Conservation (phyloP, 1,284 basidiomycete genomes). For the Papiliotrema terrestris region DNA sequence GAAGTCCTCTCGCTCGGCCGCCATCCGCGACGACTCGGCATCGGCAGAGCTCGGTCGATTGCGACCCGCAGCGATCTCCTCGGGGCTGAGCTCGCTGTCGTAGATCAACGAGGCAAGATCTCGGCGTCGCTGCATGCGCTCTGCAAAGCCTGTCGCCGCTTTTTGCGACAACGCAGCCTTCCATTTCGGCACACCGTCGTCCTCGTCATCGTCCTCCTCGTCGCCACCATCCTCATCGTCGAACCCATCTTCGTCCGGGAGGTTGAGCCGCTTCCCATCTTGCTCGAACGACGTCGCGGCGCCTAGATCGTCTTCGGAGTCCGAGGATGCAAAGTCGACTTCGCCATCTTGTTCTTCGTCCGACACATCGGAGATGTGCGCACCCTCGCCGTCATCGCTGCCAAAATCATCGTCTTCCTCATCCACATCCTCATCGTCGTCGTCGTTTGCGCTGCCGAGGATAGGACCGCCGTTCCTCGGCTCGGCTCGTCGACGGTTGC, state of each 20-base stretch:
- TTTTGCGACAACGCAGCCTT: slow-evolving; percentile 66
- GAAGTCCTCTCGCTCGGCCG: slow-evolving; percentile 65
- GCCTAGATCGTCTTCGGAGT: slow-evolving; percentile 55
- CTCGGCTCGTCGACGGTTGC: slow-evolving; percentile 35
- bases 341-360: slow-evolving; percentile 39
- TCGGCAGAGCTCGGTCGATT: slow-evolving; percentile 42
- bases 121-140: slow-evolving; percentile 53
- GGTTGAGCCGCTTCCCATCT: slow-evolving; percentile 48
- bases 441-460: slow-evolving; percentile 43
- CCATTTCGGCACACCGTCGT: slow-evolving; percentile 62
- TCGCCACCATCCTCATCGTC: slow-evolving; percentile 51
- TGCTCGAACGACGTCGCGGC: slow-evolving; percentile 46
- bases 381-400: slow-evolving; percentile 40
- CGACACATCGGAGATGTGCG: slow-evolving; percentile 47
- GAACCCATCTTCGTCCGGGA: slow-evolving; percentile 42
- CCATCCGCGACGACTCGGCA: slow-evolving; percentile 40
- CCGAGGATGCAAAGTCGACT: slow-evolving; percentile 72
- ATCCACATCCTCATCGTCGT: slow-evolving; percentile 35
- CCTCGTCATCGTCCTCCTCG: slow-evolving; percentile 50
- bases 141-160: slow-evolving; percentile 57
- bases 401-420: slow-evolving; percentile 42
- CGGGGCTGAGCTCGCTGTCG: slow-evolving; percentile 63
- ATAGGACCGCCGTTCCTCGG: slow-evolving; percentile 38
- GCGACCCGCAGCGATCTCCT: slow-evolving; percentile 61
- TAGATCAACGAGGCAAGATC: slow-evolving; percentile 90